A percentile compares a stretch with the other conserved stretches of the same genome.
These are phyloP conservation scores for Chenopodium suecicum DNA, from an alignment of 148 eudicot species.

Conservation along the genomic window DNA sequence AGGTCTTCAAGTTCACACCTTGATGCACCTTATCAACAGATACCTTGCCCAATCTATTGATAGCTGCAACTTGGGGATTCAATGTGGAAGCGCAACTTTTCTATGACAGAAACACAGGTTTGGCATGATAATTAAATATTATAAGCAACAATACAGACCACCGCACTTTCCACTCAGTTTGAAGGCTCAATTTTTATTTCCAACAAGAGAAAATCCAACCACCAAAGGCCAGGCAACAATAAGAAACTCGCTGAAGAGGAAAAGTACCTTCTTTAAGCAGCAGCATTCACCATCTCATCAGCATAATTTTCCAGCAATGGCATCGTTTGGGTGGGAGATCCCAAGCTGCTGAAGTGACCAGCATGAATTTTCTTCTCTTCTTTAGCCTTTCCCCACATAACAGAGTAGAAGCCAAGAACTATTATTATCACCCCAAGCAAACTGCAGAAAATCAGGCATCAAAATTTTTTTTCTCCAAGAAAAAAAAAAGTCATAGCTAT, in stretches of 20 bases:
- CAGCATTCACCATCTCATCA: conserved; percentile 22
- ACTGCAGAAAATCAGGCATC: conserved; percentile 42
- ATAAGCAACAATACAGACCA: neutral
- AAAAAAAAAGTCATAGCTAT: neutral
- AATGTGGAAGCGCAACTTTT: too few relatives aligned
- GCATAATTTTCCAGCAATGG: conserved; percentile 42
- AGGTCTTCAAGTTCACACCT: neutral
- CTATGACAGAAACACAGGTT: neutral
- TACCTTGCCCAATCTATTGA: too few relatives aligned
- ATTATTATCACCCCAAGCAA: conserved; percentile 68
- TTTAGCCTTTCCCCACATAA: conserved; percentile 88
- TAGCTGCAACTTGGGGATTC: too few relatives aligned
- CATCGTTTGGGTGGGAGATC: conserved; percentile 28
- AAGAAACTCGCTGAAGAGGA: neutral
- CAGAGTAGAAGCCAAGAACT: conserved; percentile 72
- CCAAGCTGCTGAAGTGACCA: conserved; percentile 23
- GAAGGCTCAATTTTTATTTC: neutral
- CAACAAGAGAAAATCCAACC: neutral
- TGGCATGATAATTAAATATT: neutral
- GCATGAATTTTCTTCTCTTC: conserved; percentile 39
- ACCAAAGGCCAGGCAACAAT: neutral
- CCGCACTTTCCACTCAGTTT: neutral
- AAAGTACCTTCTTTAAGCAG: conserved; percentile 23
- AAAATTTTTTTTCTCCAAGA: neutral
- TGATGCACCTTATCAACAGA: too few relatives aligned